Evolutionary conservation across 176 grass and related monocot species (phyloP), one percentile per base, ranked within the genome.

Genomic region (Cocos nucifera): DNA sequence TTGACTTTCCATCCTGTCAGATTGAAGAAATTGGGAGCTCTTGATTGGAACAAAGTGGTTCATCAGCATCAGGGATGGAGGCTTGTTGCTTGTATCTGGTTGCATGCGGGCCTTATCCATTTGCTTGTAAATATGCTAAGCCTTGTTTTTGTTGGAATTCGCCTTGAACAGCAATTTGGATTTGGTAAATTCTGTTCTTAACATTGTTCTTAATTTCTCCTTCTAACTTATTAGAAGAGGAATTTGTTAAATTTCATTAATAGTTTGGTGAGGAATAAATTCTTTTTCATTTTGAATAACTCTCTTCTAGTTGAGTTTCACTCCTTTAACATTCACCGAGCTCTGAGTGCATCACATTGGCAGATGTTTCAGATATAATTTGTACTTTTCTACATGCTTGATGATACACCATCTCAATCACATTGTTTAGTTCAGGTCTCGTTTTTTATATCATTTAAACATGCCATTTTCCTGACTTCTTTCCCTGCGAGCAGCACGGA

Each of bases 41-140:
- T 97, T 57, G 78, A 87, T 50, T 91, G 92, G 92, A 84, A 91
- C 66, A 97, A 79, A 64, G 79, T 97, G 25, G 92, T 97, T 22
- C 75, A 88, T 80, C 75, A 70, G 22, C 63, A 91, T 62, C 81
- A 97, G 78, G 87, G 87, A 51, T 97, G 92, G 92, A 79, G 92
- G 17, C 87, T 97, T 70, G 60, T 97, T 63, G 69, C 83, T 32
- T 85, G 78, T 48, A 76, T 91, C 49, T 97, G 86, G 83, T 73
- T 97, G 23, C 92, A 97, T 63, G 87, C 75, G 55, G 92, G 92
- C 17, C 80, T 97, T 6, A 88, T 97, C 65, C 92, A 97, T 83
- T 85, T 97, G 78, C 48, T 91, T 19, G 83, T 87, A 30, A 97
- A 97, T 78, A 91, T 97, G 92, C 71, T 97, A 32, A 97, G 92